A percentile compares a stretch with the other conserved stretches of the same genome.
Evolutionary conservation across 2,329 filamentous ascomycete species (phyloP).

Genomic region (Ophiostoma quercus): DNA sequence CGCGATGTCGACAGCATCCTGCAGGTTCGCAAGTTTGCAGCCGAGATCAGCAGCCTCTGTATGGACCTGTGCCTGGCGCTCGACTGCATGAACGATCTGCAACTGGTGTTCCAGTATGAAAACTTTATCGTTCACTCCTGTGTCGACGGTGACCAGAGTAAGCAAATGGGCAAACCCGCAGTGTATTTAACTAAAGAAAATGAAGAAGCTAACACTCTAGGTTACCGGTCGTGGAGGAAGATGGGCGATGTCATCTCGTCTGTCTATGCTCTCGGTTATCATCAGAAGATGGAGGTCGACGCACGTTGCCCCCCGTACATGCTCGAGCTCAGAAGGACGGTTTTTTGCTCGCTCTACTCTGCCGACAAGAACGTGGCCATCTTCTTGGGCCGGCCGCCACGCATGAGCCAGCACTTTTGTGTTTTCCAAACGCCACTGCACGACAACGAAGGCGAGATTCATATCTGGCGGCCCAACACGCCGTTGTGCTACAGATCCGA

Average conservation of each 20-base stretch:
- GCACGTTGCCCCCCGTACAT: not conserved
- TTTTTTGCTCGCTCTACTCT: slow-evolving; percentile 9
- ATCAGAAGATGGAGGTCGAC: slow-evolving; percentile 13
- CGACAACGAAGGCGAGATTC: not conserved
- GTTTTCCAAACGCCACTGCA: slow-evolving; percentile 12
- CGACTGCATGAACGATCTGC: slow-evolving; percentile 14
- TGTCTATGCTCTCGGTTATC: slow-evolving; percentile 13
- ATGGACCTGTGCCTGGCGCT: slow-evolving; percentile 13
- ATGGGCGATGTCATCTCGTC: slow-evolving; percentile 15
- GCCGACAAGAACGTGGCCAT: slow-evolving; percentile 15
- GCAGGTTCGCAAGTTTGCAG: slow-evolving; percentile 11
- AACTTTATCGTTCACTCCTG: slow-evolving; percentile 14
- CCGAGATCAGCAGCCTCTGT: slow-evolving; percentile 14
- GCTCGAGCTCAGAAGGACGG: slow-evolving; percentile 1
- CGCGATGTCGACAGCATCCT: slow-evolving; percentile 11
- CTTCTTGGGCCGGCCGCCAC: slow-evolving; percentile 10
- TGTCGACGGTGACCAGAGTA: slow-evolving; percentile 12
- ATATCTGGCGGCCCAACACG: slow-evolving; percentile 9
- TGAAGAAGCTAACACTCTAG: not conserved
- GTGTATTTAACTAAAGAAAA: too few relatives aligned
- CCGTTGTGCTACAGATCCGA: slow-evolving; percentile 10
- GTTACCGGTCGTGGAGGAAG: slow-evolving; percentile 15
- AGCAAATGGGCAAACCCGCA: not conserved
- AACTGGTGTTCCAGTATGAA: slow-evolving; percentile 14
- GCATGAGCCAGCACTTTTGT: slow-evolving; percentile 16